A percentile compares a stretch with the other conserved stretches of the same genome.
phyloP scores from a whole-genome alignment of 148 eudicot genomes.

The Rhododendron griersonianum region DNA sequence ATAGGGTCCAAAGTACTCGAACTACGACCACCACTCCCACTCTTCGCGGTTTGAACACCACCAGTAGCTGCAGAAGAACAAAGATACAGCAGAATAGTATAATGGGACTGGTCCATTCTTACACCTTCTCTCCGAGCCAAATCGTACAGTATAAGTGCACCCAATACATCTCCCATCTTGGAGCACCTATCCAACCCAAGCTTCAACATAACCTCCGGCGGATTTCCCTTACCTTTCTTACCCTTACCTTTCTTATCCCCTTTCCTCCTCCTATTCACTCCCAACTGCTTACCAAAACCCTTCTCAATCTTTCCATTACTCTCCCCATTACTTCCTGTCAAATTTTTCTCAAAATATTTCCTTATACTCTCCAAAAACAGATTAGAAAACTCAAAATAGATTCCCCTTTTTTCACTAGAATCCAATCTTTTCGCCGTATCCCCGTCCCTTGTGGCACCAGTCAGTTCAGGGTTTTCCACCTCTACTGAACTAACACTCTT shows the following conservation, averaged over 20 bases:
- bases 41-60: conserved; percentile 66
- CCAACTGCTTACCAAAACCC: conserved; percentile 9
- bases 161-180: conserved; percentile 71
- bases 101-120: conserved; percentile 59
- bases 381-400: conserved; percentile 23
- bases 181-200: conserved; percentile 70
- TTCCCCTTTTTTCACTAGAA: conserved; percentile 19
- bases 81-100: conserved; percentile 68
- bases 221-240: conserved; percentile 36
- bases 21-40: conserved; percentile 56
- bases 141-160: conserved; percentile 74
- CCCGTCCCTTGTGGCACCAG: conserved; percentile 21
- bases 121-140: conserved; percentile 43
- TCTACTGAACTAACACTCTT: conserved; percentile 9
- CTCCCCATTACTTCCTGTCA: neutral
- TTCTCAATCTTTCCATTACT: neutral
- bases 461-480: conserved; percentile 19
- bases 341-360: neutral
- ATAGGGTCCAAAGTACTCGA: conserved; percentile 22
- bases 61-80: conserved; percentile 94
- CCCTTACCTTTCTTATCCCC: conserved; percentile 35
- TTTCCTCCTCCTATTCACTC: conserved; percentile 35
- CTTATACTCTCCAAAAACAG: conserved; percentile 4
- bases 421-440: conserved; percentile 14
- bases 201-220: conserved; percentile 36